Conservation (phyloP, 2,329 filamentous ascomycete species). For the Botrytis paeoniae region DNA sequence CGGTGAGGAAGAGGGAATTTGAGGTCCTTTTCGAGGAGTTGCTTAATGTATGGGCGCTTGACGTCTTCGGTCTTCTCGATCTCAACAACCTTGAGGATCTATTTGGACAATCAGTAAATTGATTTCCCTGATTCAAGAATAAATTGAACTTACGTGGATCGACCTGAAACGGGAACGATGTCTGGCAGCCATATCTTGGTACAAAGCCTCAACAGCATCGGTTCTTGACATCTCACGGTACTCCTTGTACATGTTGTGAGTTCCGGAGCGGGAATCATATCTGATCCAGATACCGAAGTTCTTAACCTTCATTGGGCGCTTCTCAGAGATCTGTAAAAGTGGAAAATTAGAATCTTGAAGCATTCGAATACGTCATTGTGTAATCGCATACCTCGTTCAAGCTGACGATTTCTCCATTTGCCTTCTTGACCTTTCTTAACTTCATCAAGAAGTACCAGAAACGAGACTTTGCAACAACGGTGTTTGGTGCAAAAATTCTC, state of each 20-base stretch:
- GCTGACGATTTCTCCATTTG: slow-evolving; percentile 97
- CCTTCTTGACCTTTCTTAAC: slow-evolving; percentile 99
- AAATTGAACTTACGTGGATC: slow-evolving; percentile 76
- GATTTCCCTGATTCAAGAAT: not conserved
- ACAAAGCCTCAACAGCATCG: slow-evolving; percentile 93
- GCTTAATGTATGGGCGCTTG: slow-evolving; percentile 99
- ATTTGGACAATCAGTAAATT: slow-evolving; percentile 24
- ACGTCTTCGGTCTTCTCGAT: slow-evolving; percentile 90
- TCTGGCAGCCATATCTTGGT: slow-evolving; percentile 99
- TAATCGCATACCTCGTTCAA: slow-evolving; percentile 78
- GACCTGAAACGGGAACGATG: slow-evolving; percentile 97
- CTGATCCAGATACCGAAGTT: slow-evolving; percentile 99
- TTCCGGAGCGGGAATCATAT: slow-evolving; percentile 99
- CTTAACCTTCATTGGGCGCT: slow-evolving; percentile 99
- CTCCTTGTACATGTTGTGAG: slow-evolving; percentile 99
- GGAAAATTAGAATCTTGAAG: slow-evolving; percentile 24
- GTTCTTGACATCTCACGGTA: slow-evolving; percentile 98
- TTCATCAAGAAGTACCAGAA: slow-evolving; percentile 99
- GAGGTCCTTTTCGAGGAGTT: slow-evolving; percentile 91
- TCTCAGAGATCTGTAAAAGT: slow-evolving; percentile 79
- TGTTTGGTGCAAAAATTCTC: slow-evolving; percentile 98
- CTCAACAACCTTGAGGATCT: slow-evolving; percentile 99
- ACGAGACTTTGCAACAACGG: slow-evolving; percentile 97
- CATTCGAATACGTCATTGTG: not conserved
- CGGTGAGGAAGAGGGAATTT: slow-evolving; percentile 99